Conservation (phyloP, 2,329 filamentous ascomycete species). For the Pezicula neosporulosa region DNA sequence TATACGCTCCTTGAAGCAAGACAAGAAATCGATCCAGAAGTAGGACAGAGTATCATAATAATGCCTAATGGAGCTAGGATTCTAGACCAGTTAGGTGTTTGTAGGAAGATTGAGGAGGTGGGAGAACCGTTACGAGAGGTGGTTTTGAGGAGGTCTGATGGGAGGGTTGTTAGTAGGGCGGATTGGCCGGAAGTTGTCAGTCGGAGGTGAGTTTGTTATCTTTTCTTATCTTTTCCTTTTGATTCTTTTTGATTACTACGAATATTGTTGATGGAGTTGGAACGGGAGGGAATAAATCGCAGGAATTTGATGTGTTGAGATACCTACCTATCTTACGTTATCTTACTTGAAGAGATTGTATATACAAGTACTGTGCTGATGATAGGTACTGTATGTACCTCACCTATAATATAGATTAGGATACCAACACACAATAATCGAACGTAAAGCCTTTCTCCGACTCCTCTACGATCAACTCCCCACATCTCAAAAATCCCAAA, state of each 20-base stretch:
- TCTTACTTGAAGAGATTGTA: background rate
- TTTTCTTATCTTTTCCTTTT: background rate
- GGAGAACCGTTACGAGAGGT: background rate
- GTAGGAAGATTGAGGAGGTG: background rate
- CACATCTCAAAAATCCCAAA: conserved; percentile 1
- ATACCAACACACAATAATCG: background rate
- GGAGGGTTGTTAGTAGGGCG: background rate
- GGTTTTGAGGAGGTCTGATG: background rate
- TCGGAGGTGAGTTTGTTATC: background rate
- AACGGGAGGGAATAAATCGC: background rate
- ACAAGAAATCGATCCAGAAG: background rate
- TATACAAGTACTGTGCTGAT: too few species aligned
- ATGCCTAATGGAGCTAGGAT: conserved; percentile 36
- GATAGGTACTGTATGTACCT: too few species aligned
- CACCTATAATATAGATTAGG: background rate
- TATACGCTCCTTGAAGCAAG: conserved; percentile 3
- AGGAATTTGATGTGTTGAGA: background rate
- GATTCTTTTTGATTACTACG: background rate
- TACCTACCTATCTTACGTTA: too few species aligned
- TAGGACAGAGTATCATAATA: conserved; percentile 1
- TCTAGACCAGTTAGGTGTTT: conserved; percentile 43
- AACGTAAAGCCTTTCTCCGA: background rate
- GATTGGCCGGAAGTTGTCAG: background rate
- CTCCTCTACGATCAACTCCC: background rate
- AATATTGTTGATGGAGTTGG: background rate